A percentile compares a stretch with the other conserved stretches of the same genome.
These are phyloP conservation scores for Leishmania turanica DNA, from an alignment of 208 protist genomes.

Conservation along the genomic window DNA sequence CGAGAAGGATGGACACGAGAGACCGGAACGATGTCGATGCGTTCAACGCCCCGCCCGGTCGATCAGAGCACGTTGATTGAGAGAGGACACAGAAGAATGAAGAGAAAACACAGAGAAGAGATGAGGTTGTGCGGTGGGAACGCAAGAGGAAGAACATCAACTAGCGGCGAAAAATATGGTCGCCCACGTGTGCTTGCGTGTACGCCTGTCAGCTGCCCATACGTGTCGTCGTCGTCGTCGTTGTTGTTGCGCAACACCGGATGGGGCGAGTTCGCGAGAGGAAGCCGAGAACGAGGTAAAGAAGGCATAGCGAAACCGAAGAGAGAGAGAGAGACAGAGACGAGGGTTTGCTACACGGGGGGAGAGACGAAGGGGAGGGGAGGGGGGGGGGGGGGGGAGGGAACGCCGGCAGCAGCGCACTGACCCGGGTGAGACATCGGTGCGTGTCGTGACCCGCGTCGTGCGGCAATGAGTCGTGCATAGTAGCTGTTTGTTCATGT, in stretches of 20 bases:
- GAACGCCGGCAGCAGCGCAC: not conserved
- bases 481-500: not conserved
- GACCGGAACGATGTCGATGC: too few relatives aligned
- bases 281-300: not conserved
- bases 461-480: not conserved
- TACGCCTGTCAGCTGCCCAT: not conserved
- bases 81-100: not conserved
- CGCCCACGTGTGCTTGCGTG: not conserved
- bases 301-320: not conserved
- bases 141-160: not conserved
- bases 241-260: not conserved
- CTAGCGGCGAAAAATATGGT: too few relatives aligned
- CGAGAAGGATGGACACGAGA: too few relatives aligned
- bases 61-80: not conserved
- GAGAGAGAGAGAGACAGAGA: not conserved
- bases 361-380: not conserved
- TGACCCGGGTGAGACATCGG: not conserved
- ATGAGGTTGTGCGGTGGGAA: not conserved
- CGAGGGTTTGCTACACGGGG: not conserved
- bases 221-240: not conserved
- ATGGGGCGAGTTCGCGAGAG: not conserved
- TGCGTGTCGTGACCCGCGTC: not conserved
- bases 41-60: too few relatives aligned
- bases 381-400: too few relatives aligned
- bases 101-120: not conserved